Base-by-base conservation (phyloP, 495 filamentous ascomycete species). In the Parathielavia hyrcaniae region DNA sequence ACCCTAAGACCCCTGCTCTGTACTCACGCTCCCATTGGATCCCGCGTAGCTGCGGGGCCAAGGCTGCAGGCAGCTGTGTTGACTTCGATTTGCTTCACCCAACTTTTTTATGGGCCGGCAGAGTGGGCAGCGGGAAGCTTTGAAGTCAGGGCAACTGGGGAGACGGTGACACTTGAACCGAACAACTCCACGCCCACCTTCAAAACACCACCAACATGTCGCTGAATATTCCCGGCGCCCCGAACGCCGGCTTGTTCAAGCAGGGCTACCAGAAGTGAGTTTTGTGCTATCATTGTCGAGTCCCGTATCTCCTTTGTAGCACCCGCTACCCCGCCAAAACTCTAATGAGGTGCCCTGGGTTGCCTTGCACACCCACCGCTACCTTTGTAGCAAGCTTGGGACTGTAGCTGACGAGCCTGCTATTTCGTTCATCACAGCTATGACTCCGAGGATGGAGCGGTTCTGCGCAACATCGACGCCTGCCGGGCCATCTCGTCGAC, bases 401-500 rank as follows among this genome's bases (percentile, higher is more conserved):
- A 30, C 6, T 30, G 50, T 10, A 58, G 62, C 67, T 65, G 44
- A 69, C 55, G 63, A 62, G 45, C 17, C 14, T 26, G 23, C 23
- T 45, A 26, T 20, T 11, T 53, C 19, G 16, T 60, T 44, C 30
- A 11, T 23, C 50, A 60, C 61, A 97, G 95, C 79, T 95, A 97
- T 74, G 90, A 97, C 64, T 83, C 91, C 58, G 95, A 99, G 84
- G 95, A 99, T 87, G 95, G 93, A 64, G 95, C 95, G 64, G 93
- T 99, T 52, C 81, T 97, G 51, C 89, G 95, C 65, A 99, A 97
- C 74, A 97, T 99, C 74, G 95, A 99, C 73, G 95, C 95, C 71
- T 97, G 92, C 79, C 85, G 90, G 65, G 89, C 95, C 45, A 97
- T 99, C 73, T 84, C 95, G 14, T 84, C 85, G 61, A 99, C 95